Base-by-base conservation (phyloP, 306 rosid genomes). In the Ormosia semicastrata region DNA sequence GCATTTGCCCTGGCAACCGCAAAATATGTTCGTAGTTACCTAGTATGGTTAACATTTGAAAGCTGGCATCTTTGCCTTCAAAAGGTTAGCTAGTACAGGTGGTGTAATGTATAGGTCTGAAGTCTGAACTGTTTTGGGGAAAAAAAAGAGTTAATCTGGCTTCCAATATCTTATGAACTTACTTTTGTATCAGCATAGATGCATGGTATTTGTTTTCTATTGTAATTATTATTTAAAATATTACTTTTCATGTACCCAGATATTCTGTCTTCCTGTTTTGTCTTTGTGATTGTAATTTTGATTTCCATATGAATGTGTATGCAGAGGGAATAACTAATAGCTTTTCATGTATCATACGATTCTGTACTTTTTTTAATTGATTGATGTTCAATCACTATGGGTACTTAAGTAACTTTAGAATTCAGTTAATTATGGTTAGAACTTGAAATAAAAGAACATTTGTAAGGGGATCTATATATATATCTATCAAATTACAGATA, bases 21-120 rank as follows among this genome's bases (percentile, higher is more conserved):
- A 9, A 60, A 60, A 29, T 24, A 59, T 75, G 40, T 47, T 6
- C 36, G 17, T 14, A 46, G 60, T 29, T 60, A n/a, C 85, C 58
- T 41, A 4, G 8, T 81, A 54, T 75, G 62, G 57, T 44, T 75
- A 44, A 75, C 72, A 46, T 36, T 71, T 68, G 77, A 70, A 76
- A 69, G 68, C 58, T 40, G 44, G 46, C 29, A 75, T 75, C 29
- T 44, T 66, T 44, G 32, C 54, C 60, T 59, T 30, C 47, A 40
- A 49, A 70, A 60, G 79, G 72, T 62, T 83, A 77, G 56, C 83
- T 4, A 44, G 44, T 12, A 14, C 18, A 50, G 24, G 50, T 63
- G 66, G 65, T 66, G 15, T 29, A 3, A 82, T 67, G 14, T 11
- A 8, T 40, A 43, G 54, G 76, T 65, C 39, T 64, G 14, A 64